A percentile compares a stretch with the other conserved stretches of the same genome.
Evolutionary conservation across 768 basidiomycete species (phyloP).

Genomic region (Boletus barrowsii): DNA sequence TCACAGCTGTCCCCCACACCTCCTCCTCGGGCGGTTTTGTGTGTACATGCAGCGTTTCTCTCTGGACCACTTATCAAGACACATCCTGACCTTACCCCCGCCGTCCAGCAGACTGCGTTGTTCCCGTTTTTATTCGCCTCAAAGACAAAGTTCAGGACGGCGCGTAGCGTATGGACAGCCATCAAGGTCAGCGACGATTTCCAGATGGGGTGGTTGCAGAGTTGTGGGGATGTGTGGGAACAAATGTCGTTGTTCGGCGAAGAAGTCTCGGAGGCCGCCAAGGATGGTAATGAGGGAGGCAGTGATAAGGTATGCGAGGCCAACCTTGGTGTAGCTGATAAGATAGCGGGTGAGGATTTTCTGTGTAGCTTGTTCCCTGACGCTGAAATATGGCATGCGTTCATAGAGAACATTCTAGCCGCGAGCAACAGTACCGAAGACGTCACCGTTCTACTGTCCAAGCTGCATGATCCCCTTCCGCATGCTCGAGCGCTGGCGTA

Average conservation of each 20-base stretch:
- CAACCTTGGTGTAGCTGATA: constrained; percentile 54
- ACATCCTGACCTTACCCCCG: constrained; percentile 27
- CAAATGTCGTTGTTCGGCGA: constrained; percentile 25
- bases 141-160: constrained; percentile 64
- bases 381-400: background rate
- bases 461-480: constrained; percentile 46
- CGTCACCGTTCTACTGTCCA: constrained; percentile 48
- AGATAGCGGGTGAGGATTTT: constrained; percentile 58
- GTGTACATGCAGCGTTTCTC: constrained; percentile 57
- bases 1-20: constrained; percentile 35
- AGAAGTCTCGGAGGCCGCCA: constrained; percentile 29
- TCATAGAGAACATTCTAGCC: constrained; percentile 59
- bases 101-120: constrained; percentile 50
- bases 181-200: constrained; percentile 39
- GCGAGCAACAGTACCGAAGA: constrained; percentile 46
- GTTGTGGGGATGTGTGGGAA: constrained; percentile 48
- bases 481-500: constrained; percentile 58
- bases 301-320: constrained; percentile 45
- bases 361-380: no score
- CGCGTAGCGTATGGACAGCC: constrained; percentile 70
- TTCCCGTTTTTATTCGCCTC: constrained; percentile 77
- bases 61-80: constrained; percentile 39
- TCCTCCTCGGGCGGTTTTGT: constrained; percentile 51
- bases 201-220: constrained; percentile 44
- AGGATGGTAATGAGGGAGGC: constrained; percentile 30